These are phyloP conservation scores for Papiliotrema fonsecae DNA, from an alignment of 1,284 basidiomycete genomes.

Conservation along the genomic window DNA sequence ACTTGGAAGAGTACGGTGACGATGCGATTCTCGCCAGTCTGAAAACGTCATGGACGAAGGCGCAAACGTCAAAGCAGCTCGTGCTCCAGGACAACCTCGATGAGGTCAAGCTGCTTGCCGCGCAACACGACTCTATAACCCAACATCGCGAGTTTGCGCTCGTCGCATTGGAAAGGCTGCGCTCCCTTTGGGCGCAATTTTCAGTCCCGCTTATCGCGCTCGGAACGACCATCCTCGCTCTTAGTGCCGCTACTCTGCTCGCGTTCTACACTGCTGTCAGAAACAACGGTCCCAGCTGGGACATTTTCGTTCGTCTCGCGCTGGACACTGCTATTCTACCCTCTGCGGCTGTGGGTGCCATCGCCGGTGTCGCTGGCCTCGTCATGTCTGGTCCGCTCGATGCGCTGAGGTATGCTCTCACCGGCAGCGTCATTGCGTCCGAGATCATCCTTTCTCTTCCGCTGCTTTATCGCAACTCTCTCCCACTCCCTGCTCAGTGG, in stretches of 20 bases:
- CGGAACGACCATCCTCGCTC: slow-evolving; percentile 52
- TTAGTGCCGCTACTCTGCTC: slow-evolving; percentile 40
- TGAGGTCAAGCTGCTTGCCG: neutral
- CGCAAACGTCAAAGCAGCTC: neutral
- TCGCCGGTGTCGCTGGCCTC: slow-evolving; percentile 35
- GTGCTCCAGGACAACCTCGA: neutral
- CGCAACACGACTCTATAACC: slow-evolving; percentile 15
- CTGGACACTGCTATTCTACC: slow-evolving; percentile 30
- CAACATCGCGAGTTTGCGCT: slow-evolving; percentile 54
- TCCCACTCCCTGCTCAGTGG: slow-evolving; percentile 12
- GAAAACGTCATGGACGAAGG: slow-evolving; percentile 29
- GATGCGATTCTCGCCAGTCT: slow-evolving; percentile 66
- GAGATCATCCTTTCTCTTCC: slow-evolving; percentile 37
- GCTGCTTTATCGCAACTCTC: slow-evolving; percentile 17
- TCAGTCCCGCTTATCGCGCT: slow-evolving; percentile 69
- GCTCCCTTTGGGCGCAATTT: slow-evolving; percentile 92
- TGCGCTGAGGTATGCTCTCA: slow-evolving; percentile 47
- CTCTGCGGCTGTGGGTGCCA: slow-evolving; percentile 18
- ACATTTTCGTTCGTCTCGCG: slow-evolving; percentile 39
- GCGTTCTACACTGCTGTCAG: slow-evolving; percentile 45
- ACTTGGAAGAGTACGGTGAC: slow-evolving; percentile 72
- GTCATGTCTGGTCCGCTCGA: slow-evolving; percentile 46
- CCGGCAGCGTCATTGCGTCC: slow-evolving; percentile 27
- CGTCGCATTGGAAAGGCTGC: slow-evolving; percentile 64
- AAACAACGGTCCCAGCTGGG: slow-evolving; percentile 39